Percentiles rank a stretch among this genome's conserved stretches.
These are phyloP conservation scores for Heliamphora ciliata DNA, from an alignment of 179 eudicot genomes.

Conservation along the genomic window DNA sequence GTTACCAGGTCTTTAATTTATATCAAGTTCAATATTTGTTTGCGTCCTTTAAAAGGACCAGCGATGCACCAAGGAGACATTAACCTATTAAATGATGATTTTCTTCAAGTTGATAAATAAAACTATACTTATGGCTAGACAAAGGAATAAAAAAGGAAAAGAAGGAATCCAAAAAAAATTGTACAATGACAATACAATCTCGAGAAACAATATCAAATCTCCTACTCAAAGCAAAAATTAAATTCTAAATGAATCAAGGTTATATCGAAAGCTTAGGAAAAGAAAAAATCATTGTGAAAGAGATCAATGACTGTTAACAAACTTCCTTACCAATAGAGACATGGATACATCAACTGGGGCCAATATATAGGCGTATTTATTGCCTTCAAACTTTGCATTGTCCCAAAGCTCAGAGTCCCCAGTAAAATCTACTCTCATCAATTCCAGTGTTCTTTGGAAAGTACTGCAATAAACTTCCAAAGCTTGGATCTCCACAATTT, in stretches of 20 bases:
- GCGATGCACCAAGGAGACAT: too few relatives aligned
- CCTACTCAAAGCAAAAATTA: background rate
- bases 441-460: constrained; percentile 34
- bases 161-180: background rate
- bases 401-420: constrained; percentile 26
- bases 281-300: background rate
- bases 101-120: background rate
- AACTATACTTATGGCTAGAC: background rate
- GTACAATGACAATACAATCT: background rate
- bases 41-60: background rate
- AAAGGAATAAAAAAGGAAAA: background rate
- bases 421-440: constrained; percentile 24
- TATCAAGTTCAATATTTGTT: background rate
- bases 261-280: background rate
- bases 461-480: constrained; percentile 67
- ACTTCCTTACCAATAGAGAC: constrained; percentile 59
- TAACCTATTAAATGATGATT: background rate
- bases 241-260: background rate
- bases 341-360: constrained; percentile 58
- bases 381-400: constrained; percentile 26
- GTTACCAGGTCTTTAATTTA: background rate
- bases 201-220: background rate
- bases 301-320: background rate
- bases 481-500: constrained; percentile 67
- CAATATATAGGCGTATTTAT: constrained; percentile 39